These are phyloP conservation scores for Pestalotiopsis sp. DNA, from an alignment of 2,329 filamentous ascomycete genomes.

Conservation along the genomic window DNA sequence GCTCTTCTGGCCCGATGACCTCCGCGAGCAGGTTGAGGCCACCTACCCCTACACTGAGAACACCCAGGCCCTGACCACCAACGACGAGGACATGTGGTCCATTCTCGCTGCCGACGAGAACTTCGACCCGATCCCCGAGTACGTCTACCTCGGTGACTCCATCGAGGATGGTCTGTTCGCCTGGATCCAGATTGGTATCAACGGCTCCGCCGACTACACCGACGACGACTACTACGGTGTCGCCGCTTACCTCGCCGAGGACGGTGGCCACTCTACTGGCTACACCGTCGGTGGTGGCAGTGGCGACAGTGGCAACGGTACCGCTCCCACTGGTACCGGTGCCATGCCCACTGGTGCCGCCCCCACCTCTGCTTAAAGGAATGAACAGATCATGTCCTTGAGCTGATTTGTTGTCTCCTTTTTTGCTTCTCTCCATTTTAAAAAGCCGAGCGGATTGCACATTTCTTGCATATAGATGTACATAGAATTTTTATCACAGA, in stretches of 20 bases:
- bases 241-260: slow-evolving; percentile 25
- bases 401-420: neutral
- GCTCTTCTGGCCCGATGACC: slow-evolving; percentile 32
- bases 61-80: slow-evolving; percentile 28
- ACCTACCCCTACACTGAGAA: slow-evolving; percentile 31
- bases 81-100: slow-evolving; percentile 34
- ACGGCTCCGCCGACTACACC: slow-evolving; percentile 36
- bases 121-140: slow-evolving; percentile 52
- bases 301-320: slow-evolving; percentile 14
- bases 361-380: neutral
- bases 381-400: neutral
- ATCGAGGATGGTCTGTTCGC: slow-evolving; percentile 47
- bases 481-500: neutral
- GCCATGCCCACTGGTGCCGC: neutral
- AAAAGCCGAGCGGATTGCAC: neutral
- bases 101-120: slow-evolving; percentile 26
- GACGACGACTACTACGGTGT: slow-evolving; percentile 27
- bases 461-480: slow-evolving; percentile 5
- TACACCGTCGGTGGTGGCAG: slow-evolving; percentile 13
- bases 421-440: neutral
- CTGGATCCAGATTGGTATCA: slow-evolving; percentile 51
- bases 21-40: slow-evolving; percentile 29
- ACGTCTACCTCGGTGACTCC: slow-evolving; percentile 51
- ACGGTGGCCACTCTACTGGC: slow-evolving; percentile 28
- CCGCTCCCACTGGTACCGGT: neutral